Percentiles rank a stretch among this genome's conserved stretches.
These are phyloP conservation scores for Pseudogymnoascus sp. DNA, from an alignment of 2,329 filamentous ascomycete species.

Conservation along the genomic window DNA sequence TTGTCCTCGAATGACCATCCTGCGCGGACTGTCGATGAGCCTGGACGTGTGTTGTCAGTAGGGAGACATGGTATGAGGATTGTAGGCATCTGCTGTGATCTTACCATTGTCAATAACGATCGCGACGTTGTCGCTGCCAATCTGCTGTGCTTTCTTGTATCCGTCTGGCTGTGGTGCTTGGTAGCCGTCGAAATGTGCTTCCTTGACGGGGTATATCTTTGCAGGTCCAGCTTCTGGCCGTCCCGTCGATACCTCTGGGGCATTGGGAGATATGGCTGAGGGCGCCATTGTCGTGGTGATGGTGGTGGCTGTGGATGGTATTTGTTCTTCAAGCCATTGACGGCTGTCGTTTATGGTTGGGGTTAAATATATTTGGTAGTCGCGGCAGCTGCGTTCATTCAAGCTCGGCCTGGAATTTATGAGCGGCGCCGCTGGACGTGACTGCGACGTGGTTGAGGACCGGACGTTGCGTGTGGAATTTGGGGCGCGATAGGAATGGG, in stretches of 20 bases:
- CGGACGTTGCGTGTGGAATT: background rate
- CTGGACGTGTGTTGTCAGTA: slow-evolving; percentile 35
- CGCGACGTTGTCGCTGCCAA: slow-evolving; percentile 55
- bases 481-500: slow-evolving; percentile 2
- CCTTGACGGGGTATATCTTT: slow-evolving; percentile 52
- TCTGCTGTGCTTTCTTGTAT: slow-evolving; percentile 46
- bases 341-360: slow-evolving; percentile 36
- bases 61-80: background rate
- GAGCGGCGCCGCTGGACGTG: background rate
- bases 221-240: slow-evolving; percentile 33
- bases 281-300: slow-evolving; percentile 23
- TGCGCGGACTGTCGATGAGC: slow-evolving; percentile 79
- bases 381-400: background rate
- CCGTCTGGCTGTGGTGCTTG: slow-evolving; percentile 53
- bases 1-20: slow-evolving; percentile 88
- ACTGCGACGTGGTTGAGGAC: background rate
- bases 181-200: slow-evolving; percentile 50
- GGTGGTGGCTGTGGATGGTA: slow-evolving; percentile 10
- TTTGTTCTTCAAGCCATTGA: slow-evolving; percentile 42
- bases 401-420: background rate
- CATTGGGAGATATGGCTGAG: slow-evolving; percentile 22
- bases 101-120: slow-evolving; percentile 98
- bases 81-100: background rate
- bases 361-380: background rate
- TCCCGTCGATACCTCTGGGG: slow-evolving; percentile 8